phyloP scores from a whole-genome alignment of 2,329 filamentous ascomycete species.

The Aspergillus sclerotialis region DNA sequence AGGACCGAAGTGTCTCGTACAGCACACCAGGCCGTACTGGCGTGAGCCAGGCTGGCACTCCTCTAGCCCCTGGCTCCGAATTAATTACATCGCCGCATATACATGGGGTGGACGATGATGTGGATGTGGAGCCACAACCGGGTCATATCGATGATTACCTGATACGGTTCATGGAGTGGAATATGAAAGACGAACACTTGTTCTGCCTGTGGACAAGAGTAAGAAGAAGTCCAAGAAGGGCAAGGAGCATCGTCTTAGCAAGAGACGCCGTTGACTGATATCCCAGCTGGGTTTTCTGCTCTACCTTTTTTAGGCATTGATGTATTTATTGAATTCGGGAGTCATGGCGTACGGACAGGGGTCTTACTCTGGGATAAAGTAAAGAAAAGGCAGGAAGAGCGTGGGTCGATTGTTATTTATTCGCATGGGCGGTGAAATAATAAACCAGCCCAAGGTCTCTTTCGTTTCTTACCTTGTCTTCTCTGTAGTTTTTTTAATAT shows the following conservation, averaged over 20 bases:
- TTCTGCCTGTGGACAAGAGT: constrained; percentile 41
- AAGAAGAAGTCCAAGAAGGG: constrained; percentile 43
- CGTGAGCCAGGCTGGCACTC: constrained; percentile 25
- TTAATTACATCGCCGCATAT: constrained; percentile 10
- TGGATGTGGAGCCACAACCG: constrained; percentile 41
- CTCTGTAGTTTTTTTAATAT: no score
- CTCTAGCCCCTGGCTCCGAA: constrained; percentile 20
- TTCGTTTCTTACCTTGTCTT: no score
- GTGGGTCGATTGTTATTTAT: no score
- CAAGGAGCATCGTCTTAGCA: constrained; percentile 40
- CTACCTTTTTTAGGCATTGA: no score
- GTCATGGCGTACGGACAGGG: no score
- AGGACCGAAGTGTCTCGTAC: constrained; percentile 49
- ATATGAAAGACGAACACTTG: constrained; percentile 43
- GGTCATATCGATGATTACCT: constrained; percentile 69
- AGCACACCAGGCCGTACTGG: constrained; percentile 23
- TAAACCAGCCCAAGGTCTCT: no score
- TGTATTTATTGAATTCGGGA: no score
- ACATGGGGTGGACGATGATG: constrained; percentile 16
- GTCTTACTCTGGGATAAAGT: no score
- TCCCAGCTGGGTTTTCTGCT: no score
- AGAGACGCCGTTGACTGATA: constrained; percentile 25
- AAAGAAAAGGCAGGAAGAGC: no score
- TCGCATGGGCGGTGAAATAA: no score
- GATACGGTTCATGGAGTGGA: constrained; percentile 60